These are phyloP conservation scores for Zygoascus bituminiphila DNA, from an alignment of 805 yeast genomes.

Conservation along the genomic window DNA sequence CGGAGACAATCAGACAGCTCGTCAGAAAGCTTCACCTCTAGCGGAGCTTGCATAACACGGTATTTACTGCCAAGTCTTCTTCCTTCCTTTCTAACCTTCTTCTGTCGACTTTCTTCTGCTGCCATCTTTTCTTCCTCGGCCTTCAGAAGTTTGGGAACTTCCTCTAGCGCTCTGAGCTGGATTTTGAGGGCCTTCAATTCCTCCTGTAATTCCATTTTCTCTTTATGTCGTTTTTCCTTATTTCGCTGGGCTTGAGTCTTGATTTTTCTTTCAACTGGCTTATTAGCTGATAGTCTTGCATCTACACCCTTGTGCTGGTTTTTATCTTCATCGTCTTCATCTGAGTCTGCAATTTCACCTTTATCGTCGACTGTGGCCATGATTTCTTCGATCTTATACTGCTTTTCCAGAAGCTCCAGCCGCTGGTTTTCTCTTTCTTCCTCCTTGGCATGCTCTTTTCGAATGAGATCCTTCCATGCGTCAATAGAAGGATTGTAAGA, in stretches of 20 bases:
- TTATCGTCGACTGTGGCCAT: constrained; percentile 55
- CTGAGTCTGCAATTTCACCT: constrained; percentile 31
- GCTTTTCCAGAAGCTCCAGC: constrained; percentile 52
- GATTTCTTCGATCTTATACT: constrained; percentile 53
- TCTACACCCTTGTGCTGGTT: constrained; percentile 25
- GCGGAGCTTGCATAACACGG: constrained; percentile 38
- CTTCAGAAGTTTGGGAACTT: constrained; percentile 29
- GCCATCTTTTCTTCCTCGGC: constrained; percentile 16
- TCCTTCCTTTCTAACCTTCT: constrained; percentile 13
- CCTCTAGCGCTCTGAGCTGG: constrained; percentile 52
- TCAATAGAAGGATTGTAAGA: constrained; percentile 86
- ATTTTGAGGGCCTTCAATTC: constrained; percentile 52
- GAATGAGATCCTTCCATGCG: constrained; percentile 69
- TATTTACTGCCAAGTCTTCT: constrained; percentile 34
- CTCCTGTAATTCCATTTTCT: constrained; percentile 38
- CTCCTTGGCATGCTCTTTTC: constrained; percentile 58
- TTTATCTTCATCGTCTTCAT: constrained; percentile 19
- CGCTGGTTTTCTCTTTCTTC: constrained; percentile 59
- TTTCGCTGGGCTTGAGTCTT: constrained; percentile 77
- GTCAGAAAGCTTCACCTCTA: constrained; percentile 78
- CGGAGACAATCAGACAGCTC: constrained; percentile 83
- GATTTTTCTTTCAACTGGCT: constrained; percentile 56
- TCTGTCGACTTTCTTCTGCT: constrained; percentile 15
- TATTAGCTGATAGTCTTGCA: constrained; percentile 47
- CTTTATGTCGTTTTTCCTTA: constrained; percentile 50